Percentiles rank a stretch among this genome's conserved stretches.
phyloP scores from a whole-genome alignment of 345 rosid species.

The Excoecaria cochinchinensis region DNA sequence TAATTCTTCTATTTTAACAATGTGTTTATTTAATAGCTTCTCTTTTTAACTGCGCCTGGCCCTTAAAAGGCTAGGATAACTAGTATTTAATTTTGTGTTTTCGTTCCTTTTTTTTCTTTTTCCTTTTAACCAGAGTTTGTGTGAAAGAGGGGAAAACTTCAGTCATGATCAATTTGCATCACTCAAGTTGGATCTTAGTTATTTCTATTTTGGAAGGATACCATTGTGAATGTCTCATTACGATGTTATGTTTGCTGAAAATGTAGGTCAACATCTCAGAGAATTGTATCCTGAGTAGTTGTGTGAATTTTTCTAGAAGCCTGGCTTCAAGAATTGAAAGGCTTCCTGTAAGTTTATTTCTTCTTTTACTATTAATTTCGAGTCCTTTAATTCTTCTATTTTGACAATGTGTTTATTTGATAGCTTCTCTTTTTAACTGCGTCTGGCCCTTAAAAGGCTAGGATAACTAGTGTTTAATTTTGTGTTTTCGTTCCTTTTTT shows the following conservation, averaged over 20 bases:
- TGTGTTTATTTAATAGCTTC: no score
- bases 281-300: slow-evolving; percentile 66
- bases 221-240: neutral
- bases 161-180: neutral
- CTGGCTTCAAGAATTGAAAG: slow-evolving; percentile 61
- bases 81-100: no score
- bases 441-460: no score
- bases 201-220: neutral
- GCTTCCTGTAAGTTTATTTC: no score
- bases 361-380: neutral
- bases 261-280: slow-evolving; percentile 57
- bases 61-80: no score
- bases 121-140: neutral
- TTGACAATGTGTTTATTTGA: no score
- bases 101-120: no score
- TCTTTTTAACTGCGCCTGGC: no score
- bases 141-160: neutral
- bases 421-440: no score
- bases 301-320: slow-evolving; percentile 61
- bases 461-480: no score
- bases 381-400: no score
- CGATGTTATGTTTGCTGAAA: neutral
- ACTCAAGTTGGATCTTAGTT: neutral
- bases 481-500: no score
- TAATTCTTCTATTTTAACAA: neutral